phyloP scores from a whole-genome alignment of 805 yeast species.

The Ogataea pilisensis region DNA sequence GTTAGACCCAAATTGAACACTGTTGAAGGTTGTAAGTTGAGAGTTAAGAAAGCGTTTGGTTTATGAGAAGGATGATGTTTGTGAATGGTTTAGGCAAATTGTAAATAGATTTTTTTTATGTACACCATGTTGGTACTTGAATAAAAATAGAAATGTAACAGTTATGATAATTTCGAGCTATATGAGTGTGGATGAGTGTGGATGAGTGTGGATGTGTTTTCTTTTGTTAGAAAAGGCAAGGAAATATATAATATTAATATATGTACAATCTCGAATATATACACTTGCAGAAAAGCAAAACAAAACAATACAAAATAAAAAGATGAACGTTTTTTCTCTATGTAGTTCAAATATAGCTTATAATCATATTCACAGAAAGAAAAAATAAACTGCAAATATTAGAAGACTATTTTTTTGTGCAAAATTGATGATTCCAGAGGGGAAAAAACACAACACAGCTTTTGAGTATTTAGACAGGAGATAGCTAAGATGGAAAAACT shows the following conservation, averaged over 20 bases:
- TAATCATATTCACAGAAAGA: background rate
- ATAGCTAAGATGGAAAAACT: too few species aligned
- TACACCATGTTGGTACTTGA: background rate
- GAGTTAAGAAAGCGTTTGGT: constrained; percentile 63
- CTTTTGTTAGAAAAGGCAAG: too few species aligned
- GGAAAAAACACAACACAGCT: too few species aligned
- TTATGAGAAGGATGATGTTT: constrained; percentile 21
- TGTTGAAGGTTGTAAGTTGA: constrained; percentile 72
- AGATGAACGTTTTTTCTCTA: too few species aligned
- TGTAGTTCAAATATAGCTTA: background rate
- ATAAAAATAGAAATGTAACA: too few species aligned
- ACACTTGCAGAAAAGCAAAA: background rate
- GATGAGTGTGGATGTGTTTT: too few species aligned
- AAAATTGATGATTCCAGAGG: background rate
- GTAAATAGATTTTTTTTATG: background rate
- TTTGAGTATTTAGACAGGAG: too few species aligned
- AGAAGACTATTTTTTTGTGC: background rate
- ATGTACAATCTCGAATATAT: background rate
- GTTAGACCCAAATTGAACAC: constrained; percentile 88
- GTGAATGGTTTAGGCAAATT: too few species aligned
- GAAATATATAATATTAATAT: too few species aligned
- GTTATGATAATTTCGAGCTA: background rate
- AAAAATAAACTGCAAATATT: background rate
- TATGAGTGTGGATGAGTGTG: too few species aligned
- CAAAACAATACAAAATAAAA: too few species aligned